Evolutionary conservation across 495 filamentous ascomycete species (phyloP).

Genomic region (Talaromyces trachyspermus): DNA sequence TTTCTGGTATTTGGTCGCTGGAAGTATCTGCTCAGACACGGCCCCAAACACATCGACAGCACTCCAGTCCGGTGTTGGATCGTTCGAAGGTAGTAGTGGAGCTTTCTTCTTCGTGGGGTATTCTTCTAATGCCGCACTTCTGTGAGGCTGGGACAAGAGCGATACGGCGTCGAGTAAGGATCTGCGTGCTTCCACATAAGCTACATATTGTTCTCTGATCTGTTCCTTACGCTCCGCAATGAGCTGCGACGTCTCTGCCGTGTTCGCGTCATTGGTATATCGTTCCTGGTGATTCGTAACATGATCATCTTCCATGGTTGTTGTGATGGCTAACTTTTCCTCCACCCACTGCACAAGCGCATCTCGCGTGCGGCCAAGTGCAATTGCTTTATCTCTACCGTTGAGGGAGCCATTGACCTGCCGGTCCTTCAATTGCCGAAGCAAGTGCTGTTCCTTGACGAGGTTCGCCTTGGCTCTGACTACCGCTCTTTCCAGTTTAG

Average conservation of each 20-base stretch:
- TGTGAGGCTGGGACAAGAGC: slow-evolving; percentile 26
- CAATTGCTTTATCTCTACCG: slow-evolving; percentile 32
- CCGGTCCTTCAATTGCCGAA: slow-evolving; percentile 46
- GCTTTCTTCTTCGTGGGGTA: slow-evolving; percentile 11
- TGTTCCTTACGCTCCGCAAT: slow-evolving; percentile 35
- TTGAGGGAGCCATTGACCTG: slow-evolving; percentile 15
- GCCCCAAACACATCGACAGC: slow-evolving; percentile 3
- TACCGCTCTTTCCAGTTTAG: slow-evolving; percentile 58
- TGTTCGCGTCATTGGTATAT: slow-evolving; percentile 29
- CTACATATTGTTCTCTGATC: slow-evolving; percentile 40
- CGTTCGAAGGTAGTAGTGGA: slow-evolving; percentile 13
- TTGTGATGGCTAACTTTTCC: slow-evolving; percentile 49
- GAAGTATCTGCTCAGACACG: slow-evolving; percentile 34
- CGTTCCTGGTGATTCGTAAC: slow-evolving; percentile 29
- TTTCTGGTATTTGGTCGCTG: slow-evolving; percentile 55
- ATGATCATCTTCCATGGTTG: slow-evolving; percentile 26
- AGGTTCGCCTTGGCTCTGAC: slow-evolving; percentile 55
- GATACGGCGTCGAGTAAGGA: slow-evolving; percentile 31
- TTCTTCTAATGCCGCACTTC: slow-evolving; percentile 13
- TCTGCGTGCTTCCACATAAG: slow-evolving; percentile 31
- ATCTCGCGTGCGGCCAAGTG: slow-evolving; percentile 49
- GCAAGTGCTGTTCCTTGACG: slow-evolving; percentile 52
- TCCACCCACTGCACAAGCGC: slow-evolving; percentile 70
- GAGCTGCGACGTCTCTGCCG: slow-evolving; percentile 26
- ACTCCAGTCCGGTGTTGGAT: slow-evolving; percentile 11